Conservation (phyloP, 2,329 filamentous ascomycete genomes). For the Tolypocladium album region DNA sequence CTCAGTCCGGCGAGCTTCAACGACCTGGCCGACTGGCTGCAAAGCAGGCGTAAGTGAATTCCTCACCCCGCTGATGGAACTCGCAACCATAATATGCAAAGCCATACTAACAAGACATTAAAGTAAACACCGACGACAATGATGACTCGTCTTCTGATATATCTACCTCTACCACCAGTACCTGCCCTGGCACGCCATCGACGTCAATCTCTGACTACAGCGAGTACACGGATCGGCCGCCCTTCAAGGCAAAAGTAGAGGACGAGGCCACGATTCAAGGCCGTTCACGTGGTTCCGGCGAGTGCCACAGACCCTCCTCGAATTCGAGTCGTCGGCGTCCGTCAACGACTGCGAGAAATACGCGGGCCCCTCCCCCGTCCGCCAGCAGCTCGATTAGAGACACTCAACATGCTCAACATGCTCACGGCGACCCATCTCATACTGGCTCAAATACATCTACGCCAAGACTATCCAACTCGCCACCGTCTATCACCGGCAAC, state of each 20-base stretch:
- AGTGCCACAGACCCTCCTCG: background rate
- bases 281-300: background rate
- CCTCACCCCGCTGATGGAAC: background rate
- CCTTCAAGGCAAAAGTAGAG: background rate
- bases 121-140: constrained; percentile 12
- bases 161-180: background rate
- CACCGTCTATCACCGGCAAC: constrained; percentile 3
- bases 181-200: background rate
- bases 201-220: background rate
- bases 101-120: background rate
- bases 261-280: background rate
- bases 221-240: background rate
- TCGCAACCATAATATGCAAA: background rate
- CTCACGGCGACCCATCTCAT: background rate
- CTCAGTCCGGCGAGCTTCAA: constrained; percentile 5
- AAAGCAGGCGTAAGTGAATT: background rate
- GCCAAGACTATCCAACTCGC: background rate
- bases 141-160: background rate
- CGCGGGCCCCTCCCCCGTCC: background rate
- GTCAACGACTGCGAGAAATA: background rate
- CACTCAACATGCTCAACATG: background rate
- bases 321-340: constrained; percentile 1
- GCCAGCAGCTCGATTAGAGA: background rate
- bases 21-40: constrained; percentile 5
- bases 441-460: no score